Evolutionary conservation across 2,329 filamentous ascomycete species (phyloP).

Genomic region (Pseudogymnoascus sp.): DNA sequence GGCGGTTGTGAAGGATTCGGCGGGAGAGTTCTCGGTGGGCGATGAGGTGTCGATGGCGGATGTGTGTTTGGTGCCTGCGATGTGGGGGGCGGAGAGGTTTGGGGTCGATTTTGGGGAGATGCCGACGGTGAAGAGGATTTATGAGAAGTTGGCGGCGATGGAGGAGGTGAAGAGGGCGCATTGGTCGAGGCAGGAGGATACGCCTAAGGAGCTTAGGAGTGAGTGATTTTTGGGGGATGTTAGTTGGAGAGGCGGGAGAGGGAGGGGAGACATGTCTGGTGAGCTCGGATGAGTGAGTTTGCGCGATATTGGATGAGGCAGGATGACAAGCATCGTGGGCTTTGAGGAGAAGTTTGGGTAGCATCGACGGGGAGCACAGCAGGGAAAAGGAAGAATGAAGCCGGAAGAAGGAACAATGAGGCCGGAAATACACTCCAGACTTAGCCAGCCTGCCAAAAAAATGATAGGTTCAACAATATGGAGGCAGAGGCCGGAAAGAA

Average conservation of each 20-base stretch:
- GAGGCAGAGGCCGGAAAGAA: neutral
- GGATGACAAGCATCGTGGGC: neutral
- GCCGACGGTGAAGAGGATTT: slow-evolving; percentile 38
- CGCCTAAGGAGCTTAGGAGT: slow-evolving; percentile 36
- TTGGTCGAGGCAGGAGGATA: slow-evolving; percentile 47
- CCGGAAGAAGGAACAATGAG: neutral
- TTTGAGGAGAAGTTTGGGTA: neutral
- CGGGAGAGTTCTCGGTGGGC: slow-evolving; percentile 46
- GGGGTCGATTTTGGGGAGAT: slow-evolving; percentile 43
- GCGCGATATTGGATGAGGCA: neutral
- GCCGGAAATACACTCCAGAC: neutral
- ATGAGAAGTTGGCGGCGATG: slow-evolving; percentile 36
- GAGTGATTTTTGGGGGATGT: neutral
- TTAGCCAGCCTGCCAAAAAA: neutral
- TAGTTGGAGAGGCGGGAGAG: neutral
- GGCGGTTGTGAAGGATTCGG: slow-evolving; percentile 28
- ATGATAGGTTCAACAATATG: neutral
- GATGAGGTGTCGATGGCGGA: slow-evolving; percentile 50
- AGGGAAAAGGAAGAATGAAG: neutral
- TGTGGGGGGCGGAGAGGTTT: slow-evolving; percentile 47
- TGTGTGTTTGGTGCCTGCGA: slow-evolving; percentile 47
- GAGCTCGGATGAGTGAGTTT: neutral
- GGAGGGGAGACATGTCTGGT: neutral
- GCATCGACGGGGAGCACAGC: neutral
- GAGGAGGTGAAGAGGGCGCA: slow-evolving; percentile 44